A percentile compares a stretch with the other conserved stretches of the same genome.
phyloP scores from a whole-genome alignment of 495 filamentous ascomycete genomes.

The Cercophora sp. region DNA sequence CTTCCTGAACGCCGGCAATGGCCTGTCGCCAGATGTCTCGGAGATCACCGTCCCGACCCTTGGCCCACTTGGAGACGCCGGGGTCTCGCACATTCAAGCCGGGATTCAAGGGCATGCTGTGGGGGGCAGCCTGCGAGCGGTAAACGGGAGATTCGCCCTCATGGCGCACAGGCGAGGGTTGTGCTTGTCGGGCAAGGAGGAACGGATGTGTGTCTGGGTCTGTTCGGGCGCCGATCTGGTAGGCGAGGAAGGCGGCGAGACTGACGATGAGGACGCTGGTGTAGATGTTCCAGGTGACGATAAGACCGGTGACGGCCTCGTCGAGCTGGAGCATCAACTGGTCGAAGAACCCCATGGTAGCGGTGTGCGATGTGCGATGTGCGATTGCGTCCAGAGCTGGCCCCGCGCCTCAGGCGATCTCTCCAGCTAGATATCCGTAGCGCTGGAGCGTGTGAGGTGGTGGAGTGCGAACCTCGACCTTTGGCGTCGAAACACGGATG shows the following conservation, averaged over 20 bases:
- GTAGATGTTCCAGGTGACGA: constrained; percentile 77
- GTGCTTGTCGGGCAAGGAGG: constrained; percentile 79
- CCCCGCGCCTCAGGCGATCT: too few species aligned
- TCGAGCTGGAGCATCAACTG: constrained; percentile 60
- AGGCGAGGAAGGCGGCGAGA: constrained; percentile 50
- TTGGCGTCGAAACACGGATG: too few species aligned
- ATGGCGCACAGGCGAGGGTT: constrained; percentile 71
- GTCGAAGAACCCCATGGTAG: constrained; percentile 31
- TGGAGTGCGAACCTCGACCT: too few species aligned
- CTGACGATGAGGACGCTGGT: constrained; percentile 61
- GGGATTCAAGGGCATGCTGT: constrained; percentile 74
- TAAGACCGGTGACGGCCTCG: constrained; percentile 58
- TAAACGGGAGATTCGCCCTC: constrained; percentile 79
- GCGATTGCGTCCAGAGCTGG: too few species aligned
- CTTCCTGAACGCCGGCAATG: constrained; percentile 57
- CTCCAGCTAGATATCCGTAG: too few species aligned
- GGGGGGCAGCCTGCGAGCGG: constrained; percentile 74
- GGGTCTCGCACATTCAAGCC: constrained; percentile 84
- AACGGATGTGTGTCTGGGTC: constrained; percentile 91
- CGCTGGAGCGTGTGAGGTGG: too few species aligned
- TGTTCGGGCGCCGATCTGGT: constrained; percentile 46
- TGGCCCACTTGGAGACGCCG: constrained; percentile 74
- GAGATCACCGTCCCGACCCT: constrained; percentile 82
- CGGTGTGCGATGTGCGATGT: neutral
- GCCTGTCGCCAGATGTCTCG: constrained; percentile 88